Base-by-base conservation (phyloP, 2,329 filamentous ascomycete genomes). In the Beauveria sp. region DNA sequence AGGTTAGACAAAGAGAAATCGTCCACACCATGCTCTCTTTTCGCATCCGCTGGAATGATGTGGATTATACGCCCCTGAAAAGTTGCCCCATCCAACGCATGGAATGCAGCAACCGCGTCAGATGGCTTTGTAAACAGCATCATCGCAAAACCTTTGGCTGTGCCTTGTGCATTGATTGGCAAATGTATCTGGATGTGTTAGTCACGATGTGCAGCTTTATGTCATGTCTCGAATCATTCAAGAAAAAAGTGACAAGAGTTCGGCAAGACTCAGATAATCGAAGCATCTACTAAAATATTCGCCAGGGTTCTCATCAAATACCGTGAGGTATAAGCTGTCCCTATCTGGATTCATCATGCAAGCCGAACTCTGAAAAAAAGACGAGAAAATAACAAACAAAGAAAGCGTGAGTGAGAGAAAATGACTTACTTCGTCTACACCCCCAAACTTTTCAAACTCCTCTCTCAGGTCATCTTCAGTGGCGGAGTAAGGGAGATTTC, bases 221-320 rank as follows among this genome's bases (percentile, higher is more conserved):
- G 48, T 37, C 40, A 44, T 51, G 28, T 65, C 58, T 63, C 66
- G 60, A 63, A 30, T 55, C 60, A 62, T 62, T 57, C 65, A 44
- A 61, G 56, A 63, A 65, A 63, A 68, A 64, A 65, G 34, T 59
- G 59, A 63, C 61, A 65, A 70, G 64, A 64, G 65, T 66, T 67
- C 67, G 70, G 64, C 66, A 65, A 71, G 67, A 63, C 60, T 92
- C 89, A 94, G 91, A 84, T 80, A 81, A 77, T 88, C 91, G 87
- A 92, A 89, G 91, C 90, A 96, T 97, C 93, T 99, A 99, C 94
- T 97, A 99, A 96, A 96, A 96, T 94, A 89, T 84, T 91, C 87
- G 92, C 87, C 88, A 26, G 87, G 85, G 76, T 82, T 91, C 81
- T 85, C 90, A 92, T 96, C 92, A 97, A 80, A 81, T 91, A 90